Evolutionary conservation across 2,329 filamentous ascomycete species (phyloP).

Genomic region (Curvularia sp.): DNA sequence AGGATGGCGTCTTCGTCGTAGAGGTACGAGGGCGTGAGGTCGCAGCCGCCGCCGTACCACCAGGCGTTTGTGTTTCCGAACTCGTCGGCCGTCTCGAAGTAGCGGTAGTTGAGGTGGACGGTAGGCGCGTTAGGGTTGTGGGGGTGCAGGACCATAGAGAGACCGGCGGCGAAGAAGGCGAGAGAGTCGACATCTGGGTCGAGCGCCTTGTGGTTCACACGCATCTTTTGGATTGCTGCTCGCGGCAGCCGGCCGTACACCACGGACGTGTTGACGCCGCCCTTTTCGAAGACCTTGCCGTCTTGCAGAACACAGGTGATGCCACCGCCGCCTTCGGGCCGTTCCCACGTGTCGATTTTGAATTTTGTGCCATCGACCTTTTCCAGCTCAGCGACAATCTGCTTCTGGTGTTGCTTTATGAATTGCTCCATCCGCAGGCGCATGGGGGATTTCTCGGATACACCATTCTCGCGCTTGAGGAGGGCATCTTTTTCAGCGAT

Average conservation of each 20-base stretch:
- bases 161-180: conserved; percentile 92
- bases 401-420: conserved; percentile 89
- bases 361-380: conserved; percentile 84
- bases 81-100: conserved; percentile 92
- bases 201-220: conserved; percentile 91
- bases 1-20: conserved; percentile 97
- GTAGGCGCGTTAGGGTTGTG: conserved; percentile 96
- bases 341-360: conserved; percentile 82
- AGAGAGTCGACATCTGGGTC: conserved; percentile 79
- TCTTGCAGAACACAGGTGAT: conserved; percentile 95
- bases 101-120: conserved; percentile 97
- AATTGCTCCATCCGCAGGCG: conserved; percentile 96
- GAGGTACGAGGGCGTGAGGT: conserved; percentile 90
- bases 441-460: conserved; percentile 86
- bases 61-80: conserved; percentile 84
- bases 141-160: conserved; percentile 93
- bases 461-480: conserved; percentile 76
- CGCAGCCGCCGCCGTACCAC: conserved; percentile 98
- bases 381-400: conserved; percentile 84
- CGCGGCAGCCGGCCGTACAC: conserved; percentile 92
- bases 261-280: conserved; percentile 91
- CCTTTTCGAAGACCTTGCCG: conserved; percentile 97
- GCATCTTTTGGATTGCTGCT: conserved; percentile 81
- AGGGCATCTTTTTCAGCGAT: conserved; percentile 86
- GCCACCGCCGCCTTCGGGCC: conserved; percentile 88